Evolutionary conservation across 2,329 filamentous ascomycete species (phyloP), one percentile per base, ranked within the genome.

Genomic region (Aureobasidium mangrovei): DNA sequence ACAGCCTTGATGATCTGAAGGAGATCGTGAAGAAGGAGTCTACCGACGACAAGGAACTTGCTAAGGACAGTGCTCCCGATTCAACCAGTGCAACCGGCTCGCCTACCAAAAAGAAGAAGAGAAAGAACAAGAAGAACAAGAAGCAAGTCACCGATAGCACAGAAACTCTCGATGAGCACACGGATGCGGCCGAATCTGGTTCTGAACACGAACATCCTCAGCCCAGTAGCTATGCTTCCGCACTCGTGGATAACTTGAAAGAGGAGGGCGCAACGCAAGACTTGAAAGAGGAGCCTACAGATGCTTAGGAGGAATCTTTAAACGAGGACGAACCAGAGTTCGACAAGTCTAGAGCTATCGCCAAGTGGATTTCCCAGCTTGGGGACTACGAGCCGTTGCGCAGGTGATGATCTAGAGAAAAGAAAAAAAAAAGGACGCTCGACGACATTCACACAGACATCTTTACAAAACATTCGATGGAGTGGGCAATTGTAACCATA

Each of bases 111-210:
- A 58, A 57, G 52, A 54, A 58, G 45, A 58, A 56, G 53, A 44
- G 42, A 18, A 57, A 55, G 42, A 60, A 55, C 49, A 54, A 57
- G 40, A 59, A 58, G 45, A 59, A 59, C 27, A 57, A 60, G 56
- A 70, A 53, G 49, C 49, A 53, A 10, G 44, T 36, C 7, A 33
- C 7, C 6, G 32, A 31, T 36, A 39, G 41, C 36, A 44, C 35
- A 24, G 39, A 55, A 29, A 43, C 45, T 5, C 38, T 28, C 36
- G 53, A 55, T 26, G 44, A 55, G 18, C 43, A 49, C 24, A 48
- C 43, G 3, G 53, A 54, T n/a, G 52, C 32, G 9, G 41, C 32
- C 6, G 43, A 54, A 1, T 47, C 52, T 40, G 52, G 43, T 41
- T 45, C 43, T 28, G 42, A 54, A 10, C 49, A 53, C 33, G 33